Evolutionary conservation across 495 filamentous ascomycete species (phyloP), one percentile per base, ranked within the genome.

Genomic region (Penicillium subrubescens): DNA sequence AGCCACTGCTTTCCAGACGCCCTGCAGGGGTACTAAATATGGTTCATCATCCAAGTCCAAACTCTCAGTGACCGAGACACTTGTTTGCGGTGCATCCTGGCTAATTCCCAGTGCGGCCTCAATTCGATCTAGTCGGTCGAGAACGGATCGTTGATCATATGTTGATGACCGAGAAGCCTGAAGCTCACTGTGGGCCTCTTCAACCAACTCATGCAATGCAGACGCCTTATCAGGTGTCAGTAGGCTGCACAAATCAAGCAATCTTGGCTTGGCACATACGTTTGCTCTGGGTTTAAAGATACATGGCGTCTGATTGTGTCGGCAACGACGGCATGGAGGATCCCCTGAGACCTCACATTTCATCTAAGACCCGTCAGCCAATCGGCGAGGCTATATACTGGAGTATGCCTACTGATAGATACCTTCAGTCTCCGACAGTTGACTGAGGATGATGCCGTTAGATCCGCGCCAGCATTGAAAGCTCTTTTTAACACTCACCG

Each of bases 241-340:
- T 59, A 41, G 3, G 50, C 1, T 34, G 11, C 1, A n/a, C 14
- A 44, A 44, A 17, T 25, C 33, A 1, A 14, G 23, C 7, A 14
- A n/a, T 11, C 0, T 14, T 21, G 8, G 35, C 14, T 39, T 8
- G 25, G 7, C 14, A 60, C 73, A 62, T 54, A 80, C 76, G 75
- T 80, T 79, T 21, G 76, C 75, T 43, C 77, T 65, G n/a, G 76
- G 77, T 57, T 76, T 77, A 61, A 80, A 80, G 17, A 80, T 60
- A 63, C 77, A 80, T 33, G 73, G 44, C 7, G 69, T 62, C n/a
- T 72, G 70, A 48, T 62, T 71, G n/a, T 68, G 69, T 50, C 67
- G 62, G 57, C 78, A 80, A 58, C 78, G 71, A 43, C 74, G 74
- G 67, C 77, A 79, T 15, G 76, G 73, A 43, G 75, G 68, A 41